A percentile compares a stretch with the other conserved stretches of the same genome.
Evolutionary conservation across 805 yeast species (phyloP).

Genomic region (Tanozyma kutaoensis): DNA sequence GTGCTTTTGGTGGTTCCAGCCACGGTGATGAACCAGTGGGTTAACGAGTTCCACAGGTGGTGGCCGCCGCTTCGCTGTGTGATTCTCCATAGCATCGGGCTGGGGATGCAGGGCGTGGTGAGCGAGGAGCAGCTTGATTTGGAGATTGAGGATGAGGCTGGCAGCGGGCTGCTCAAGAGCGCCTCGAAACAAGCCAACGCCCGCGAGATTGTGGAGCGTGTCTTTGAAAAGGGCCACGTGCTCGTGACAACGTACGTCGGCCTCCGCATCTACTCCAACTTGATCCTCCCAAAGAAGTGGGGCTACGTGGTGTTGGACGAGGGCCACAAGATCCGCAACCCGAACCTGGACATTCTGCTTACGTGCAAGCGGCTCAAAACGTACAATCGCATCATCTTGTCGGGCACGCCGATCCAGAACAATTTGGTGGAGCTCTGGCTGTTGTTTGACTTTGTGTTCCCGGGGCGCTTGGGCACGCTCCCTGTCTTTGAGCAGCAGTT

Average conservation of each 20-base stretch:
- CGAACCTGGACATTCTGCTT: conserved; percentile 78
- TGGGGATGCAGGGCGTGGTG: not conserved
- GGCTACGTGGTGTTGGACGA: conserved; percentile 88
- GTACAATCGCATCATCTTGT: conserved; percentile 71
- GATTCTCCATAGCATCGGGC: conserved; percentile 82
- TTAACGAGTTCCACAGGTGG: conserved; percentile 92
- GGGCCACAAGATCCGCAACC: conserved; percentile 94
- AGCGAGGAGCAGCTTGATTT: conserved; percentile 40
- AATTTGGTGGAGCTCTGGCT: conserved; percentile 90
- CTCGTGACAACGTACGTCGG: conserved; percentile 89
- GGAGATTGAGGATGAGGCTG: conserved; percentile 30
- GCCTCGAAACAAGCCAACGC: conserved; percentile 25
- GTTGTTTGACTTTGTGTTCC: conserved; percentile 86
- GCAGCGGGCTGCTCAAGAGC: conserved; percentile 11
- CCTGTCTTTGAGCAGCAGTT: conserved; percentile 93
- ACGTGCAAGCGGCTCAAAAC: conserved; percentile 78
- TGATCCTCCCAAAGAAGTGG: conserved; percentile 62
- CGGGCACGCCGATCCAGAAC: conserved; percentile 96
- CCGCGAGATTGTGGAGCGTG: conserved; percentile 37
- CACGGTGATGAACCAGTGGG: conserved; percentile 94
- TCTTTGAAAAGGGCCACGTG: conserved; percentile 64
- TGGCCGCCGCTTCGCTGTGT: conserved; percentile 91
- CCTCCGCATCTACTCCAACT: conserved; percentile 50
- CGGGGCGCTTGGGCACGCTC: conserved; percentile 87
- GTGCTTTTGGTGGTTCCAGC: conserved; percentile 90